phyloP scores from a whole-genome alignment of 2,329 filamentous ascomycete species.

The Xylariaceae sp. region DNA sequence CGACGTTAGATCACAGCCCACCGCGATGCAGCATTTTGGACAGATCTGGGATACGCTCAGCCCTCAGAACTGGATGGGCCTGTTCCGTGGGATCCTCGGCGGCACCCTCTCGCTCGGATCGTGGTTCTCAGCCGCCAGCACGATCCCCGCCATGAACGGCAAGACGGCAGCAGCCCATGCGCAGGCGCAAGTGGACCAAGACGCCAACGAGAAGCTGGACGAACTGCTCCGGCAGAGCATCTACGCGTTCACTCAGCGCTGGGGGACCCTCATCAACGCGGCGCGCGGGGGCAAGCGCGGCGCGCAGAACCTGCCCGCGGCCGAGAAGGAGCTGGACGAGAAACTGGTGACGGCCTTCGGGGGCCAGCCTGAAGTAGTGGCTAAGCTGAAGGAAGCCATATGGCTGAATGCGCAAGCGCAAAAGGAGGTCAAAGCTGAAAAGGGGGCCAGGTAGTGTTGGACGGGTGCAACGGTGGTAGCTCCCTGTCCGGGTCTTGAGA shows the following conservation, averaged over 20 bases:
- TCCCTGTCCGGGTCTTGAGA: too few species aligned
- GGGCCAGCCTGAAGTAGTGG: constrained; percentile 50
- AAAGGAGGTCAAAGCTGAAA: constrained; percentile 31
- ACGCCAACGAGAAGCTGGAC: constrained; percentile 58
- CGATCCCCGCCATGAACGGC: constrained; percentile 10
- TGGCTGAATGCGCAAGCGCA: constrained; percentile 48
- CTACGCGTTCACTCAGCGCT: constrained; percentile 54
- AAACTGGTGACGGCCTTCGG: constrained; percentile 51
- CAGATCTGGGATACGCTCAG: constrained; percentile 59
- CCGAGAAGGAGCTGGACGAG: constrained; percentile 49
- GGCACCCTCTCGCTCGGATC: constrained; percentile 36
- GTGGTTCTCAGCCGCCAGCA: constrained; percentile 21
- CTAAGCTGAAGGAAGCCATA: constrained; percentile 54
- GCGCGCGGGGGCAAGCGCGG: constrained; percentile 39
- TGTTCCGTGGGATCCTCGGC: constrained; percentile 51
- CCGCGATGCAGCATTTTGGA: constrained; percentile 53
- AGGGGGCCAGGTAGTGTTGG: constrained; percentile 14
- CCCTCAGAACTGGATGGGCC: constrained; percentile 49
- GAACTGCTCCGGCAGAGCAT: constrained; percentile 56
- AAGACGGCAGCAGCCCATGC: constrained; percentile 8
- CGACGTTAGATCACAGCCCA: constrained; percentile 47
- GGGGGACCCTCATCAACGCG: constrained; percentile 44
- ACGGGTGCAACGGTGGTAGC: too few species aligned
- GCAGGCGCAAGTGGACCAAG: constrained; percentile 29
- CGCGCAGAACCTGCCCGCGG: constrained; percentile 41